A percentile compares a stretch with the other conserved stretches of the same genome.
phyloP scores from a whole-genome alignment of 129 eudicot species.

The Escallonia herrerae region DNA sequence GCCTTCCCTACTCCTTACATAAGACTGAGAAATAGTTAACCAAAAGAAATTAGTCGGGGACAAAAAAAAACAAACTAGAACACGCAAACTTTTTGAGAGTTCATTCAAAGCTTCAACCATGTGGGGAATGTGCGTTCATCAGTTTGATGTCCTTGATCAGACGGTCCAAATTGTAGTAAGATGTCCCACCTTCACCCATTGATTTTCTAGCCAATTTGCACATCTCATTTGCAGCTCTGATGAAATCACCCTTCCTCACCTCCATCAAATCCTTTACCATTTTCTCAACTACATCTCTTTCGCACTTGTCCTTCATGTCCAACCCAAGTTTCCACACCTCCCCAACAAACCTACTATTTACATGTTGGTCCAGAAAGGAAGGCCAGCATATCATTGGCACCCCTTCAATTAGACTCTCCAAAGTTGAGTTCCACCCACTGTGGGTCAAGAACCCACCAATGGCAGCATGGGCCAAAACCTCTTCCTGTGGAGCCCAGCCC shows the following conservation, averaged over 20 bases:
- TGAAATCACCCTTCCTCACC: conserved; percentile 6
- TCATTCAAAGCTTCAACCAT: too few species aligned
- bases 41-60: too few species aligned
- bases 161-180: too few species aligned
- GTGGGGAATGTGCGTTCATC: too few species aligned
- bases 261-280: conserved; percentile 20
- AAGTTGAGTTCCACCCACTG: conserved; percentile 22
- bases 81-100: too few species aligned
- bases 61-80: too few species aligned
- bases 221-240: too few species aligned
- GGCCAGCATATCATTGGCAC: conserved; percentile 27
- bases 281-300: conserved; percentile 9
- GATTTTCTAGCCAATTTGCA: too few species aligned
- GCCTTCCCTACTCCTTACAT: too few species aligned
- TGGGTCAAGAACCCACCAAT: conserved; percentile 19
- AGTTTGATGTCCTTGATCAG: too few species aligned
- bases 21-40: too few species aligned
- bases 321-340: conserved; percentile 24
- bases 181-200: too few species aligned
- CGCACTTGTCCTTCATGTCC: conserved; percentile 25
- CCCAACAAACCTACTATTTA: conserved; percentile 5
- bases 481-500: conserved; percentile 19
- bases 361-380: conserved; percentile 10
- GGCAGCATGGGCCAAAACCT: conserved; percentile 10
- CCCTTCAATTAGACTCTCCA: conserved; percentile 18